Evolutionary conservation across 2,329 filamentous ascomycete genomes (phyloP).

Genomic region (Aspergillus sp.): DNA sequence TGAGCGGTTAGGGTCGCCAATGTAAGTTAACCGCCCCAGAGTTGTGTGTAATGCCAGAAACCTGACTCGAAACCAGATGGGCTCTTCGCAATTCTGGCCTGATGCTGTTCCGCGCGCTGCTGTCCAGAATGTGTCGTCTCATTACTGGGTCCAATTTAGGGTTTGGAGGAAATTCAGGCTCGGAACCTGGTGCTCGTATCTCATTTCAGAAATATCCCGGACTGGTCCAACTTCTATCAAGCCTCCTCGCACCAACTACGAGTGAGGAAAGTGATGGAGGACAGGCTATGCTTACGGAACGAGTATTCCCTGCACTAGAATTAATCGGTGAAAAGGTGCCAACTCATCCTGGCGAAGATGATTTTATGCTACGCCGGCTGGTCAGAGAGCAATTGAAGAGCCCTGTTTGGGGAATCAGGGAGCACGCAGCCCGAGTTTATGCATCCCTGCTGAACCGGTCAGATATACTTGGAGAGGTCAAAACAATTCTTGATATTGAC

Average conservation of each 20-base stretch:
- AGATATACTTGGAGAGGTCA: constrained; percentile 24
- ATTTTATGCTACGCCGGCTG: constrained; percentile 23
- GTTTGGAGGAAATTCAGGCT: constrained; percentile 36
- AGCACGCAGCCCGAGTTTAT: constrained; percentile 39
- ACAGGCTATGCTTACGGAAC: constrained; percentile 31
- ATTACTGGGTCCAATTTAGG: constrained; percentile 41
- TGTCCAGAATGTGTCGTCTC: constrained; percentile 52
- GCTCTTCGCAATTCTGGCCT: constrained; percentile 89
- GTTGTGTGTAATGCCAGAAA: background rate
- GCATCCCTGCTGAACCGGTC: constrained; percentile 28
- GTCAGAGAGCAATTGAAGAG: constrained; percentile 34
- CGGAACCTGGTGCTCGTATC: constrained; percentile 33
- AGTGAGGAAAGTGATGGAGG: constrained; percentile 10
- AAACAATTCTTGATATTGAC: constrained; percentile 15
- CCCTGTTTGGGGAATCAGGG: constrained; percentile 39
- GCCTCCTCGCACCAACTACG: constrained; percentile 21
- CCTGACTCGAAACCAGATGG: constrained; percentile 51
- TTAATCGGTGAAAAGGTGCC: constrained; percentile 39
- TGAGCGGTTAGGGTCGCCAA: constrained; percentile 65
- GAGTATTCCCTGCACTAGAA: constrained; percentile 40
- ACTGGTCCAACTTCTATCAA: constrained; percentile 28
- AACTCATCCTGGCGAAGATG: constrained; percentile 23
- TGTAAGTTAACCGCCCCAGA: constrained; percentile 44
- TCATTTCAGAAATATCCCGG: constrained; percentile 36
- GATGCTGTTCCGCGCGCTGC: constrained; percentile 76